Conservation (phyloP, 805 yeast species). For the Maudiozyma pseudohumilis region DNA sequence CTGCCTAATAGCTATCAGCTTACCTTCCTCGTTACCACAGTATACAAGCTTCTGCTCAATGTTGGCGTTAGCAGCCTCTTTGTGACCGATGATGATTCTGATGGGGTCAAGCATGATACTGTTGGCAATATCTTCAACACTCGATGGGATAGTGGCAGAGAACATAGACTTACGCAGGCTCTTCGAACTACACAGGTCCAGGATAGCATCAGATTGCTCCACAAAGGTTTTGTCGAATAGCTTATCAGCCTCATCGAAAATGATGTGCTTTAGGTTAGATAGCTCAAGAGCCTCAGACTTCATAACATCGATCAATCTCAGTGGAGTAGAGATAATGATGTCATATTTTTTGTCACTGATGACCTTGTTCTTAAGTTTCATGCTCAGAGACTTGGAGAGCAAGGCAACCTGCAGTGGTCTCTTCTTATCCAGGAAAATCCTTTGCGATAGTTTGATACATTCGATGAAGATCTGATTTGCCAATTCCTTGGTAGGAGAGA, state of each 20-base stretch:
- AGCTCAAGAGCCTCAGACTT: conserved; percentile 52
- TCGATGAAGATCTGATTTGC: conserved; percentile 77
- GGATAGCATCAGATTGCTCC: conserved; percentile 81
- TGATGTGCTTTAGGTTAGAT: conserved; percentile 56
- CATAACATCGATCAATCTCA: conserved; percentile 73
- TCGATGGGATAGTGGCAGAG: conserved; percentile 92
- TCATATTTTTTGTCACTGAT: conserved; percentile 59
- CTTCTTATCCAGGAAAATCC: conserved; percentile 36
- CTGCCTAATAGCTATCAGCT: conserved; percentile 81
- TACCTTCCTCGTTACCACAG: conserved; percentile 95
- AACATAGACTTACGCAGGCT: conserved; percentile 64
- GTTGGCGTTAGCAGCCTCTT: conserved; percentile 80
- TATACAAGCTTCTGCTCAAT: conserved; percentile 77
- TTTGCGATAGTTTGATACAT: conserved; percentile 43
- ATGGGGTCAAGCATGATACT: conserved; percentile 78
- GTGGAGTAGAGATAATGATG: conserved; percentile 77
- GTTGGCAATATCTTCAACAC: conserved; percentile 80
- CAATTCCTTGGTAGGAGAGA: conserved; percentile 92
- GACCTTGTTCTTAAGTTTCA: conserved; percentile 53
- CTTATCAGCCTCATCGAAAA: conserved; percentile 94
- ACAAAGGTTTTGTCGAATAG: conserved; percentile 79
- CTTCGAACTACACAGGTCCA: conserved; percentile 35
- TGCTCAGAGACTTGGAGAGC: conserved; percentile 61
- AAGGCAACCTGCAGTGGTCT: conserved; percentile 46
- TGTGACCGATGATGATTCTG: conserved; percentile 82